Evolutionary conservation across 768 basidiomycete genomes (phyloP).

Genomic region (Lentinula aciculospora): DNA sequence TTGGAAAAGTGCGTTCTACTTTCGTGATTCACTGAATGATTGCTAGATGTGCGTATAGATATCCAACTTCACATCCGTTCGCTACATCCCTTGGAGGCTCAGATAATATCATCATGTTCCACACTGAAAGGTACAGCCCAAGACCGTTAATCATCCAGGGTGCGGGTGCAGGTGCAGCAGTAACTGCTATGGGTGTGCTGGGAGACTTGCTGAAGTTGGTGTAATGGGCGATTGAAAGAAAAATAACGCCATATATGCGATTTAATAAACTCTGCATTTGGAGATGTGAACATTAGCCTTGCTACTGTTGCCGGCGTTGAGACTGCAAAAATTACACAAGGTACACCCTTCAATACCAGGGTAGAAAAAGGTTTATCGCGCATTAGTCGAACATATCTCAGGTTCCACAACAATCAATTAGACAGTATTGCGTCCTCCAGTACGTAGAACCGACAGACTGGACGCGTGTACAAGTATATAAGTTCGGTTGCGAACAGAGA

Average conservation of each 20-base stretch:
- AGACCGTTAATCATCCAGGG: constrained; percentile 93
- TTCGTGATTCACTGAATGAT: neutral
- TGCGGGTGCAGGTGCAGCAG: constrained; percentile 94
- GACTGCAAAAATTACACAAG: no score
- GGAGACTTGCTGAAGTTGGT: constrained; percentile 71
- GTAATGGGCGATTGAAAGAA: constrained; percentile 12
- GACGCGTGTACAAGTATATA: neutral
- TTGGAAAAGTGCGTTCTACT: constrained; percentile 67
- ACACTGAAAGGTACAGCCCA: constrained; percentile 85
- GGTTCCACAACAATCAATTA: constrained; percentile 9
- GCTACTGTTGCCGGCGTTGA: no score
- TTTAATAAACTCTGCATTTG: no score
- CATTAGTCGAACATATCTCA: constrained; percentile 8
- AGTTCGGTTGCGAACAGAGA: neutral
- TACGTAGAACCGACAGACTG: neutral
- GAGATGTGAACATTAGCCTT: no score
- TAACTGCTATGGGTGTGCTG: constrained; percentile 97
- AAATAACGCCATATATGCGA: no score
- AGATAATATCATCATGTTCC: constrained; percentile 98
- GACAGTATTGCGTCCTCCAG: neutral
- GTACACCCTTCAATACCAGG: no score
- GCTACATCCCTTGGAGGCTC: constrained; percentile 94
- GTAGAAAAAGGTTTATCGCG: no score
- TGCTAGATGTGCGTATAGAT: constrained; percentile 40
- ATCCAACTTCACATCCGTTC: constrained; percentile 86